Evolutionary conservation across 1,284 basidiomycete species (phyloP), one percentile per base, ranked within the genome.

Genomic region (Papiliotrema laurentii): DNA sequence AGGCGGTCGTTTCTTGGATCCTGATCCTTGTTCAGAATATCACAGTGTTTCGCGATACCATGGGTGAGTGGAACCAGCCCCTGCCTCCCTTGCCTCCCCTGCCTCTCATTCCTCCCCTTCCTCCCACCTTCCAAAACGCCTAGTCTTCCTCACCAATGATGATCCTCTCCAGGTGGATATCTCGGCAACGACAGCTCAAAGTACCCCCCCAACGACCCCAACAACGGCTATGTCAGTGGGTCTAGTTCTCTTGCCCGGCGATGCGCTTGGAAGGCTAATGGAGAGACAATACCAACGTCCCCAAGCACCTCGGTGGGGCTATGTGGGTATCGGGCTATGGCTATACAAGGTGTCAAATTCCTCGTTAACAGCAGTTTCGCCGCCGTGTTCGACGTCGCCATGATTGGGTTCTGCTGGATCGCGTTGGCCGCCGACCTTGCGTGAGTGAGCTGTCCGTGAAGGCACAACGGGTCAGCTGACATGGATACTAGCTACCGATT

Each of bases 281-380:
- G n/a, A 16, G n/a, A 63, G 64, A 52, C 41, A 37, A 49, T 26
- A 67, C 65, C 28, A 67, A 67, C 40, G 64, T 67, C 33, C 65
- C 65, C 2, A 67, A 67, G 50, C 65, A 67, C 47, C 60, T 67
- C 14, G 63, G 56, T 39, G 65, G 63, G 10, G 54, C 58, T 5
- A 52, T 65, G 62, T 66, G 35, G 48, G 62, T 58, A 37, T 38
- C 39, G 22, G 16, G 14, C 21, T 33, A 14, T 4, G 9, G 5
- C 19, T 11, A 31, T 27, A 16, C 41, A 4, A 39, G 37, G 13
- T 41, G 27, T 18, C 14, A 10, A 30, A 10, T 11, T 43, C 7
- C 34, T 34, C 4, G 19, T 41, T 31, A 10, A 34, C 13, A 5
- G 27, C 43, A 66, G 61, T 28, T 66, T 66, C 49, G 53, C 59